Evolutionary conservation across 2,329 filamentous ascomycete species (phyloP).

Genomic region (Beauveria brongniartii): DNA sequence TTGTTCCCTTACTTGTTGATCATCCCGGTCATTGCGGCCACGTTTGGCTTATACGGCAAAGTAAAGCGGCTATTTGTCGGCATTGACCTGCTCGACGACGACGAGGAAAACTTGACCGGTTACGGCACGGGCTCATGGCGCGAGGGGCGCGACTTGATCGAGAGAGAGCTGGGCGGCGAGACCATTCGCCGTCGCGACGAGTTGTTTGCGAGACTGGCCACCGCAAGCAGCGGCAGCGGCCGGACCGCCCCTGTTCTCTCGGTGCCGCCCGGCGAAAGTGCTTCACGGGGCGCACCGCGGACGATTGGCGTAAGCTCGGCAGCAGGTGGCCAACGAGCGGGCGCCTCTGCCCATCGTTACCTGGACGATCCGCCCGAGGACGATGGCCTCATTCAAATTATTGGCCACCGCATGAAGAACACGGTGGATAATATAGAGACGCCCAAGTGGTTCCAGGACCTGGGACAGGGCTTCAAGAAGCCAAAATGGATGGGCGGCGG

Average conservation of each 20-base stretch:
- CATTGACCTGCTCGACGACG: constrained; percentile 65
- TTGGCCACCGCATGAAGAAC: constrained; percentile 82
- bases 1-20: constrained; percentile 86
- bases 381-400: constrained; percentile 74
- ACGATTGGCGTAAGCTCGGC: constrained; percentile 32
- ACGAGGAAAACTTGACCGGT: constrained; percentile 54
- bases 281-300: constrained; percentile 26
- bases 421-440: constrained; percentile 78
- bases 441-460: constrained; percentile 73
- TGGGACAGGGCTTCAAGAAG: constrained; percentile 61
- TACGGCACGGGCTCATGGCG: constrained; percentile 82
- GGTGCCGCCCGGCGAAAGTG: constrained; percentile 33
- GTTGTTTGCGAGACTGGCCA: constrained; percentile 27
- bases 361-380: constrained; percentile 54
- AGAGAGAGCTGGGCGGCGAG: constrained; percentile 68
- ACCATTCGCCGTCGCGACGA: constrained; percentile 43
- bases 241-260: constrained; percentile 40
- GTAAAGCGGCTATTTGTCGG: constrained; percentile 75
- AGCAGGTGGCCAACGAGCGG: constrained; percentile 24
- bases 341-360: constrained; percentile 20
- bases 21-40: constrained; percentile 72
- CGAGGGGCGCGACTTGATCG: constrained; percentile 84
- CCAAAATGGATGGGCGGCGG: constrained; percentile 74
- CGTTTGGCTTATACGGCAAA: constrained; percentile 84
- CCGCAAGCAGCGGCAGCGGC: constrained; percentile 16